These are phyloP conservation scores for Zygotorulaspora sp. DNA, from an alignment of 805 yeast genomes.

Conservation along the genomic window DNA sequence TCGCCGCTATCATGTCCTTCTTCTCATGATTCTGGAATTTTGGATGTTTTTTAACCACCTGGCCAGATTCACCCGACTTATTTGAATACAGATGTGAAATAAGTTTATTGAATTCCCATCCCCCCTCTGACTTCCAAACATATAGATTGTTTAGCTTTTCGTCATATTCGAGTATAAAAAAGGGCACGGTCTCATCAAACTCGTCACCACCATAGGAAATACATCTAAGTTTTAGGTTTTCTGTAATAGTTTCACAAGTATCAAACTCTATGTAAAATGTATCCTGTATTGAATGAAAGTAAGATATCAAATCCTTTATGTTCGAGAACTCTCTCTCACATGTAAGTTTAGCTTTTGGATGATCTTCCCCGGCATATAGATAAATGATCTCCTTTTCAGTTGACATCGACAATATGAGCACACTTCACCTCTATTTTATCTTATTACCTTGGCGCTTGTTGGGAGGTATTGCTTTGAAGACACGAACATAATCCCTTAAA, in stretches of 20 bases:
- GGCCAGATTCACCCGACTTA: constrained; percentile 7
- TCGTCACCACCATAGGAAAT: constrained; percentile 13
- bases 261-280: constrained; percentile 25
- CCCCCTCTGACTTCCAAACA: constrained; percentile 29
- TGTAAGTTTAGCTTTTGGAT: constrained; percentile 26
- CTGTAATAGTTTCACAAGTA: constrained; percentile 28
- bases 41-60: constrained; percentile 7
- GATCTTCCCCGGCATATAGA: constrained; percentile 26
- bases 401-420: constrained; percentile 1
- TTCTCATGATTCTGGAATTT: constrained; percentile 12
- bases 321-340: constrained; percentile 17
- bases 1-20: constrained; percentile 8
- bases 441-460: too few relatives aligned
- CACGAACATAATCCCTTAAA: too few relatives aligned
- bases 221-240: constrained; percentile 27
- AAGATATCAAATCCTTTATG: constrained; percentile 14
- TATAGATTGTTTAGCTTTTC: constrained; percentile 18
- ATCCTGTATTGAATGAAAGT: constrained; percentile 27
- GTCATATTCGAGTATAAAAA: constrained; percentile 29
- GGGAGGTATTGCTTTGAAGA: too few relatives aligned
- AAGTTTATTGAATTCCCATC: constrained; percentile 25
- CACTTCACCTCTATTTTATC: background rate
- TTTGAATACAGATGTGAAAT: constrained; percentile 18
- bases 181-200: constrained; percentile 18
- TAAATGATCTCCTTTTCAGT: constrained; percentile 20